Percentiles rank a stretch among this genome's conserved stretches.
Evolutionary conservation across 768 basidiomycete genomes (phyloP).

Genomic region (Ephemerocybe angulata): DNA sequence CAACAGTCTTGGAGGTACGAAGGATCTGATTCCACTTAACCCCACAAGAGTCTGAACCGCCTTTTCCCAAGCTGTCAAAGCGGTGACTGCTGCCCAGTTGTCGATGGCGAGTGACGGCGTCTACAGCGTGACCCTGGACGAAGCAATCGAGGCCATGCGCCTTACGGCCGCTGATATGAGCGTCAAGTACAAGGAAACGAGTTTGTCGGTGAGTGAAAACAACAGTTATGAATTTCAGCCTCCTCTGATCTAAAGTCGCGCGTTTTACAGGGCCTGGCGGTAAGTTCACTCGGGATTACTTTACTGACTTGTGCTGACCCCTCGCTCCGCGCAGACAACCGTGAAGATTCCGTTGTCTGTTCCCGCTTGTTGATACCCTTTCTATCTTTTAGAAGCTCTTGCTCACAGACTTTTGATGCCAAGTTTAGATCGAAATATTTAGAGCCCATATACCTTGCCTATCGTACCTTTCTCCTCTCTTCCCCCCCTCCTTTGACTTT

Average conservation of each 20-base stretch:
- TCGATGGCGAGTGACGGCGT: slow-evolving; percentile 90
- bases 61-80: slow-evolving; percentile 72
- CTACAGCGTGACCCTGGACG: slow-evolving; percentile 85
- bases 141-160: slow-evolving; percentile 94
- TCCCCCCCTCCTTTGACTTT: too few relatives aligned
- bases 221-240: slow-evolving; percentile 8
- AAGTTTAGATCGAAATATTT: too few relatives aligned
- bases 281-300: slow-evolving; percentile 21
- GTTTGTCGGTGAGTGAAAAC: slow-evolving; percentile 67
- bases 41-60: neutral
- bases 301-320: slow-evolving; percentile 6
- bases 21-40: neutral
- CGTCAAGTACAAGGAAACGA: slow-evolving; percentile 93
- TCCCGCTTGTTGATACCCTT: slow-evolving; percentile 60
- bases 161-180: slow-evolving; percentile 94
- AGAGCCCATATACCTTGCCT: too few relatives aligned
- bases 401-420: too few relatives aligned
- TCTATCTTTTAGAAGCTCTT: neutral
- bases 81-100: slow-evolving; percentile 89
- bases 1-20: slow-evolving; percentile 77
- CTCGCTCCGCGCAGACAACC: slow-evolving; percentile 45
- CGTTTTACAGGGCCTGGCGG: slow-evolving; percentile 38
- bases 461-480: too few relatives aligned
- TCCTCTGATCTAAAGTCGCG: slow-evolving; percentile 4
- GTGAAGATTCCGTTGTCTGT: slow-evolving; percentile 84